Base-by-base conservation (phyloP, 2,329 filamentous ascomycete genomes). In the Zelopaecilomyces penicillatus region DNA sequence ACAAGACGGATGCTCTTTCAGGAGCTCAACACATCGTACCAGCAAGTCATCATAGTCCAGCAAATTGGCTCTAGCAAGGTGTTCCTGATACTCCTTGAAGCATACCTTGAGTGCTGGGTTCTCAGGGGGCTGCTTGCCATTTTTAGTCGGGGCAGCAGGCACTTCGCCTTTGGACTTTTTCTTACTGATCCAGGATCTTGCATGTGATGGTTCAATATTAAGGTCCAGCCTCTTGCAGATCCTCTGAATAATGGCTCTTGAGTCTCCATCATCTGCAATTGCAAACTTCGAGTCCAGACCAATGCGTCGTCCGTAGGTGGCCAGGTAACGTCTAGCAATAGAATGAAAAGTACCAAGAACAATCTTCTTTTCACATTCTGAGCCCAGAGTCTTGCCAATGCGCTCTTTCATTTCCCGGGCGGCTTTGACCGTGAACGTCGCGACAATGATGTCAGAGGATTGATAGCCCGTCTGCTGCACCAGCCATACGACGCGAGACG, bases 381-480 rank as follows among this genome's bases (percentile, higher is more conserved):
- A 76, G 1, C 89, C 89, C n/a, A 97, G 73, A n/a, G 87, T 75
- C 47, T 76, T 83, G 0, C 82, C 80, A 45, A 97, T 87, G 6
- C 91, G 80, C 58, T 88, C 82, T 57, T 89, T 88, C 91, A 98
- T 98, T 68, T 97, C 91, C 12, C 72, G 78, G 12, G 90, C 87
- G 1, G 93, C 90, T 64, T 97, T 97, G 62, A 95, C 89, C 2
- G 93, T 98, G 60, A 98, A 98, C 0, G 91, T 97, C 50, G 91
- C 93, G 48, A 96, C 91, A 48, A 98, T 82, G 56, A 97, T 82
- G 67, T 96, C 88, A 68, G 85, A 81, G 57, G 91, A 91, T 45
- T 80, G 76, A 54, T 87, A 78, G 36, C 82, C 79, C 54, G 79
- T 69, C 55, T 85, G 73, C 41, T 83, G 78, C 43, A 96, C 76